Evolutionary conservation across 345 rosid genomes (phyloP).

Genomic region (Populus tremula): DNA sequence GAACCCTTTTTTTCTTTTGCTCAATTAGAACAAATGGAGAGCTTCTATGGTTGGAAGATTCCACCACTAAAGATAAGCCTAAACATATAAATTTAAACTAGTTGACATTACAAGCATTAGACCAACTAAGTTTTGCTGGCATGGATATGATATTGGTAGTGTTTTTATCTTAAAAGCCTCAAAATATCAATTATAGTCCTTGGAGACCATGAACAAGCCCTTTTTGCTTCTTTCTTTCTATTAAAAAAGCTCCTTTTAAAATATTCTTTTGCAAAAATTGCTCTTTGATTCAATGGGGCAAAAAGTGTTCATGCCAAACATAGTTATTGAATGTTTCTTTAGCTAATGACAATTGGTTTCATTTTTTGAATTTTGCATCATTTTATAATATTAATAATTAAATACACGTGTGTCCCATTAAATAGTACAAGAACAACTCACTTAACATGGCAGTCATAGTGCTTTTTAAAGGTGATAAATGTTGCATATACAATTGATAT

Average conservation of each 20-base stretch:
- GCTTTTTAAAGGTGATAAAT: conserved; percentile 4
- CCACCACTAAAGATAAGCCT: conserved; percentile 31
- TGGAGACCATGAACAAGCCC: conserved; percentile 73
- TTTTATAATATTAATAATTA: conserved; percentile 19
- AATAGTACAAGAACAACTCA: conserved; percentile 19
- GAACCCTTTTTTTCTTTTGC: conserved; percentile 35
- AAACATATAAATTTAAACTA: conserved; percentile 23
- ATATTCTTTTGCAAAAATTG: not conserved
- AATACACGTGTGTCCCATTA: conserved; percentile 37
- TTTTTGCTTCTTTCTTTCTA: conserved; percentile 28
- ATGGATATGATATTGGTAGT: not conserved
- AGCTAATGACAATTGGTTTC: conserved; percentile 25
- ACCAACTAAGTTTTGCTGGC: conserved; percentile 45
- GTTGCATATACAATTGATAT: not conserved
- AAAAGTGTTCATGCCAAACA: conserved; percentile 11
- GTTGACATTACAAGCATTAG: conserved; percentile 27
- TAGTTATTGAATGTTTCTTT: conserved; percentile 24
- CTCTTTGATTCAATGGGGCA: conserved; percentile 26
- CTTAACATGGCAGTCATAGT: conserved; percentile 15
- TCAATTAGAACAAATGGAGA: conserved; percentile 25
- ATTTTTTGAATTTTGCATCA: conserved; percentile 12
- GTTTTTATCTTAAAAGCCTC: conserved; percentile 48
- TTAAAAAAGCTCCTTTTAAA: conserved; percentile 32
- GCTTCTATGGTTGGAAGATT: conserved; percentile 43
- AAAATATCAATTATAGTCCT: conserved; percentile 48